A percentile compares a stretch with the other conserved stretches of the same genome.
These are phyloP conservation scores for Trichoderma semiorbis DNA, from an alignment of 2,329 filamentous ascomycete species.

Conservation along the genomic window DNA sequence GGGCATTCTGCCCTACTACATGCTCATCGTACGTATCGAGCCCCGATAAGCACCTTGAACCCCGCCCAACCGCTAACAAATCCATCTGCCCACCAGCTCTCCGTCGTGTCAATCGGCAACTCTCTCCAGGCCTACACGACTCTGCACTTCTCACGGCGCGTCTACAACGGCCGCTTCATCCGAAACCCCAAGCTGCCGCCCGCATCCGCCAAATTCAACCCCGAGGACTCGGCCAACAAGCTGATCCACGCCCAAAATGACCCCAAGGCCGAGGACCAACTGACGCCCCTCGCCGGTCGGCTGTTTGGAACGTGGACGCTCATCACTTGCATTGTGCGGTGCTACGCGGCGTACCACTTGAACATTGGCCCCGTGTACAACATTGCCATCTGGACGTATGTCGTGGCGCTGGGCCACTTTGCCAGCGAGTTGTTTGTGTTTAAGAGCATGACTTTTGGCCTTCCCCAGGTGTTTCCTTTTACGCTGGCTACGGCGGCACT, in stretches of 20 bases:
- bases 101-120: constrained; percentile 78
- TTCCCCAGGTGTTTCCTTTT: constrained; percentile 55
- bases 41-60: background rate
- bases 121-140: constrained; percentile 79
- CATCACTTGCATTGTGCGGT: constrained; percentile 69
- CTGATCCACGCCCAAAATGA: constrained; percentile 43
- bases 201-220: constrained; percentile 42
- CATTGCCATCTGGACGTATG: constrained; percentile 77
- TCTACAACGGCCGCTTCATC: constrained; percentile 70
- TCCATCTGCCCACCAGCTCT: constrained; percentile 55
- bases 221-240: constrained; percentile 53
- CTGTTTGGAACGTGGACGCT: constrained; percentile 89
- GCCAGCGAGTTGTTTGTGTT: constrained; percentile 76
- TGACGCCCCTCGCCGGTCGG: constrained; percentile 72
- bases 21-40: constrained; percentile 48
- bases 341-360: constrained; percentile 83
- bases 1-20: constrained; percentile 57
- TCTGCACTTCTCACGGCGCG: constrained; percentile 75
- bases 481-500: constrained; percentile 48
- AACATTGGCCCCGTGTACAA: constrained; percentile 70
- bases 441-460: constrained; percentile 65
- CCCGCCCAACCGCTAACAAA: background rate
- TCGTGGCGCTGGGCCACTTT: constrained; percentile 74
- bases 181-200: constrained; percentile 45
- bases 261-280: constrained; percentile 52